A percentile compares a stretch with the other conserved stretches of the same genome.
phyloP scores from a whole-genome alignment of 2,329 filamentous ascomycete genomes.

The Trichophyton mentagrophytes region DNA sequence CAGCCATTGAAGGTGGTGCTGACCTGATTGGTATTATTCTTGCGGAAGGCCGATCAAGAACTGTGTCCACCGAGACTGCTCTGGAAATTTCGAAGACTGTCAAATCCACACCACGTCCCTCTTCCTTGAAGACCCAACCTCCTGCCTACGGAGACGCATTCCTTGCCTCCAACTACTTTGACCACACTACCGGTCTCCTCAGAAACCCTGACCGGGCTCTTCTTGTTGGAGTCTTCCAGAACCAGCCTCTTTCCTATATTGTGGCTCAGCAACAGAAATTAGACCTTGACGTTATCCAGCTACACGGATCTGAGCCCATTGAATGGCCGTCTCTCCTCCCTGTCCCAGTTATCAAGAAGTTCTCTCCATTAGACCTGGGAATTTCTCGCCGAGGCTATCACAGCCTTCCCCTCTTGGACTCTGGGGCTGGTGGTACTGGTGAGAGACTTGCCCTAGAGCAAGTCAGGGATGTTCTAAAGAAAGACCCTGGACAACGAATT shows the following conservation, averaged over 20 bases:
- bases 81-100: slow-evolving; percentile 67
- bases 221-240: slow-evolving; percentile 85
- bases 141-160: slow-evolving; percentile 15
- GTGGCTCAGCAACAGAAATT: slow-evolving; percentile 64
- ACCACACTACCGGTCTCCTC: slow-evolving; percentile 38
- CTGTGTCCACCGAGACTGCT: slow-evolving; percentile 65
- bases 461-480: slow-evolving; percentile 53
- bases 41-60: slow-evolving; percentile 67
- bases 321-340: slow-evolving; percentile 87
- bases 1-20: slow-evolving; percentile 73
- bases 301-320: slow-evolving; percentile 82
- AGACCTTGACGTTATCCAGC: slow-evolving; percentile 74
- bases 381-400: slow-evolving; percentile 69
- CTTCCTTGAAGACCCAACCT: slow-evolving; percentile 5
- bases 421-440: slow-evolving; percentile 70
- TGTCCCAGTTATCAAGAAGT: slow-evolving; percentile 79
- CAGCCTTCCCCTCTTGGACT: slow-evolving; percentile 70
- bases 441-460: slow-evolving; percentile 59
- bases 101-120: slow-evolving; percentile 37
- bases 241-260: slow-evolving; percentile 74
- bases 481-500: slow-evolving; percentile 58
- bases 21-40: slow-evolving; percentile 90
- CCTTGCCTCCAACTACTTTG: slow-evolving; percentile 54
- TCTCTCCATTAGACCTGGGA: slow-evolving; percentile 62
- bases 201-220: slow-evolving; percentile 50